Evolutionary conservation across 2,329 filamentous ascomycete species (phyloP).

Genomic region (Arachnomyces sp.): DNA sequence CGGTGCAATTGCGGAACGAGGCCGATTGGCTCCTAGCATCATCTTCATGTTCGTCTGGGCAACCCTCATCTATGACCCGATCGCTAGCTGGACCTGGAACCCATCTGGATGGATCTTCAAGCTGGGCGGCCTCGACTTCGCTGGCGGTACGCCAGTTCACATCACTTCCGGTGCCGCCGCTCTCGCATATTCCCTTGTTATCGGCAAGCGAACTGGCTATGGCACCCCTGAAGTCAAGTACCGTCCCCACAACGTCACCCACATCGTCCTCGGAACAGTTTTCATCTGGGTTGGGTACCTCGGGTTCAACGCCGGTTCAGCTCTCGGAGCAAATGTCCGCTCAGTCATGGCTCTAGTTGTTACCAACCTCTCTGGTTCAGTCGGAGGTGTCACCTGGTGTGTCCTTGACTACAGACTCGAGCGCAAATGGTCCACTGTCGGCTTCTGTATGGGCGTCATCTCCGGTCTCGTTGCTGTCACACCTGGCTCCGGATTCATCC

Average conservation of each 20-base stretch:
- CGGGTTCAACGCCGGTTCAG: conserved; percentile 85
- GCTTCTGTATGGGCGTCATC: conserved; percentile 85
- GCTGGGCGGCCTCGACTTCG: conserved; percentile 79
- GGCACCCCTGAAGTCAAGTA: conserved; percentile 85
- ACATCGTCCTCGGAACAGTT: conserved; percentile 84
- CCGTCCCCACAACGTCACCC: conserved; percentile 84
- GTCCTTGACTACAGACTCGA: conserved; percentile 81
- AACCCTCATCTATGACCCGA: conserved; percentile 82
- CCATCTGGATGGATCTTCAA: conserved; percentile 67
- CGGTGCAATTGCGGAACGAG: conserved; percentile 77
- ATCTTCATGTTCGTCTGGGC: conserved; percentile 92
- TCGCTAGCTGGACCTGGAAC: conserved; percentile 96
- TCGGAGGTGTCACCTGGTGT: conserved; percentile 84
- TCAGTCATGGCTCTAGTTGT: conserved; percentile 80
- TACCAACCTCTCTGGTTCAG: conserved; percentile 75
- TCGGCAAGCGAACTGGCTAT: conserved; percentile 76
- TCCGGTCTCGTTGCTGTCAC: conserved; percentile 83
- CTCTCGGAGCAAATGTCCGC: conserved; percentile 70
- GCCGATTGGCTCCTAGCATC: conserved; percentile 78
- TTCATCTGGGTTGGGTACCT: conserved; percentile 97
- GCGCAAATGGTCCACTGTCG: conserved; percentile 85
- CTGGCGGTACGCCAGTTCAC: conserved; percentile 83
- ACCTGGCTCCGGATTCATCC: conserved; percentile 77
- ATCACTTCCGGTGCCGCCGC: conserved; percentile 76
- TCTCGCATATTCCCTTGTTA: conserved; percentile 82